Evolutionary conservation across 129 eudicot genomes (phyloP).

Genomic region (Chrysanthemum seticuspe): DNA sequence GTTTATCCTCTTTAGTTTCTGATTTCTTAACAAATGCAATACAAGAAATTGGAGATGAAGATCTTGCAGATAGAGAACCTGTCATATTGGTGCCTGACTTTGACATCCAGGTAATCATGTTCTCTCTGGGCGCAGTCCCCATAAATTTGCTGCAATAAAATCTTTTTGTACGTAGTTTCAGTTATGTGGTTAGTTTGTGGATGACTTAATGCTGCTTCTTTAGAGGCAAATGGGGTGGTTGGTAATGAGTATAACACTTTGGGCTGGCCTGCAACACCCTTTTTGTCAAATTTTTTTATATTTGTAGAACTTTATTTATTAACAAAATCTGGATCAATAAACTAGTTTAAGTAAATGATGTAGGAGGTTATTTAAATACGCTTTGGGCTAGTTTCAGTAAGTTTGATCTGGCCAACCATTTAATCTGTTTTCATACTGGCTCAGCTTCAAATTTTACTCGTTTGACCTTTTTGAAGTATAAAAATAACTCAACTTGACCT

Average conservation of each 20-base stretch:
- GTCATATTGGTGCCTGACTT: constrained; percentile 73
- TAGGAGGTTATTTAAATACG: neutral
- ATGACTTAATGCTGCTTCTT: neutral
- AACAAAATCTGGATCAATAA: too few relatives aligned
- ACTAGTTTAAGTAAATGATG: neutral
- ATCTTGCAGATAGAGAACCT: constrained; percentile 44
- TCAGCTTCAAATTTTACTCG: neutral
- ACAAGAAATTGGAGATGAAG: constrained; percentile 38
- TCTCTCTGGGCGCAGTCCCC: neutral
- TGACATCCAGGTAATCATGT: constrained; percentile 66
- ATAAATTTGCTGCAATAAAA: neutral
- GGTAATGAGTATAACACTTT: too few relatives aligned
- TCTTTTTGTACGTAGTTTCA: neutral
- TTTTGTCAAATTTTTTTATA: too few relatives aligned
- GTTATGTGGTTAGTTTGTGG: neutral
- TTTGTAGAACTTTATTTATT: too few relatives aligned
- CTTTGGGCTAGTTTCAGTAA: neutral
- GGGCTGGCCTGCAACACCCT: too few relatives aligned
- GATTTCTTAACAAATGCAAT: constrained; percentile 37
- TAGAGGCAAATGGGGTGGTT: neutral
- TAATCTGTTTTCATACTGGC: neutral
- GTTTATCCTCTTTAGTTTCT: constrained; percentile 29
- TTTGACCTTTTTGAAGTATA: neutral
- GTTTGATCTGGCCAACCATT: constrained; percentile 1
- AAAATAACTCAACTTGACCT: too few relatives aligned